Conservation (phyloP, 352 stramenopile genomes). For the Phytophthora citrophthora region DNA sequence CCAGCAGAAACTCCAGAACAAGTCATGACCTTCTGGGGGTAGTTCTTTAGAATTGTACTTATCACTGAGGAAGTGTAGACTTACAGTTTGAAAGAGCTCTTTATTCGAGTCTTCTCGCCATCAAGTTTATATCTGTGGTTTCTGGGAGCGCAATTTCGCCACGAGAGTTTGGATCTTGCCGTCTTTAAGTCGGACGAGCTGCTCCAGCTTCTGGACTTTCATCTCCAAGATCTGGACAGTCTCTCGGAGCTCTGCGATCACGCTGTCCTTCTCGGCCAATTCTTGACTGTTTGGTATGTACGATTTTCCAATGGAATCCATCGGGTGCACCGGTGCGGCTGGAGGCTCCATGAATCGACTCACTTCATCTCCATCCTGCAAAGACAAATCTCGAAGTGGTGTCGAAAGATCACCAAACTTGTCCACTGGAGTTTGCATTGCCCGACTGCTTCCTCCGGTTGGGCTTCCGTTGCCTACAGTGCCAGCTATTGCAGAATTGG, state of each 20-base stretch:
- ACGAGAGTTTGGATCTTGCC: conserved; percentile 93
- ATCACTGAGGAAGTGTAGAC: conserved; percentile 2
- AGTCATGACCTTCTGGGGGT: conserved; percentile 84
- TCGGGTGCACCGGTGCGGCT: conserved; percentile 26
- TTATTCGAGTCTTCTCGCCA: background rate
- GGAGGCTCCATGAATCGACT: conserved; percentile 20
- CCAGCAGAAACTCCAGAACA: conserved; percentile 75
- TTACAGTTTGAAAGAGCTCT: conserved; percentile 17
- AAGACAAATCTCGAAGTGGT: conserved; percentile 38
- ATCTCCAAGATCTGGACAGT: conserved; percentile 94
- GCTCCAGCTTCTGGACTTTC: conserved; percentile 96
- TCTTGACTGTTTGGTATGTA: conserved; percentile 38
- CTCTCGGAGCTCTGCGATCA: conserved; percentile 87
- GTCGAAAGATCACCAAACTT: conserved; percentile 46
- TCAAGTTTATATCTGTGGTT: conserved; percentile 43
- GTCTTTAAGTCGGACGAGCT: conserved; percentile 95
- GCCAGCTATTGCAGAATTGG: conserved; percentile 33
- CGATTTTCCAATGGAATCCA: conserved; percentile 33
- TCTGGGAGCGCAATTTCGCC: conserved; percentile 83
- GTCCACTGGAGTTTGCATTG: conserved; percentile 28
- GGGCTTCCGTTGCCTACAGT: conserved; percentile 23
- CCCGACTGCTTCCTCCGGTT: conserved; percentile 13
- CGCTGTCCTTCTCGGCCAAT: conserved; percentile 77
- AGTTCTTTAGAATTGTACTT: conserved; percentile 20
- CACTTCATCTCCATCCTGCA: conserved; percentile 24